Evolutionary conservation across 1,284 basidiomycete species (phyloP), one percentile per base, ranked within the genome.

Genomic region (Salmacisia buchloeana): DNA sequence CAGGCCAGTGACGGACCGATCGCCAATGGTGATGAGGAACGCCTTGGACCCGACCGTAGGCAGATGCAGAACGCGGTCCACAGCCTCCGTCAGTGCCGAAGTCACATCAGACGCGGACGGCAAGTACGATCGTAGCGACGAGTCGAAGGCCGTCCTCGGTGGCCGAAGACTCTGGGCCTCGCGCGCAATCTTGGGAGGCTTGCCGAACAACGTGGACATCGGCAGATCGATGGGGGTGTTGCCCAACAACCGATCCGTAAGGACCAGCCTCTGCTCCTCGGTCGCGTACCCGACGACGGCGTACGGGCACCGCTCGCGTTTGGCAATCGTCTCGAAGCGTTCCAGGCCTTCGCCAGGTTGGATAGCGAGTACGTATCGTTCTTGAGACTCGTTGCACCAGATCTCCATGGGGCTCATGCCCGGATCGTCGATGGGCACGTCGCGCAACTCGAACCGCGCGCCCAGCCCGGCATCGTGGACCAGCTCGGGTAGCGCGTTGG

Each of bases 331-430:
- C 77, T 88, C 86, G 81, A 99, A 97, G 46, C 69, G 64, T 6
- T 69, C 64, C 10, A 79, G 66, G 41, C 78, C 68, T 38, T 65
- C 66, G 29, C 49, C 49, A 23, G 67, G 69, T 49, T 63, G 59
- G 52, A 79, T 76, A 25, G 77, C 96, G 34, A 98, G 85, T 35
- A 98, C 96, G 78, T 98, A 98, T 49, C 96, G 88, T 79, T 99
- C 94, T 83, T 99, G 94, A 69, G 88, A 91, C 82, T 99, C 96
- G 81, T 99, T 99, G 81, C 96, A 98, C 94, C 94, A 99, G 66
- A 98, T 97, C 83, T 97, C 94, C 93, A 98, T 97, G 0, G 94
- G 96, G 9, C 91, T 94, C 91, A 99, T 92, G 54, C 89, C 88
- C 34, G 86, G 85, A 80, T 98, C 96, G 39, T 92, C 94, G 52